Conservation (phyloP, 257 asterid genomes). For the Fraxinus anomala region DNA sequence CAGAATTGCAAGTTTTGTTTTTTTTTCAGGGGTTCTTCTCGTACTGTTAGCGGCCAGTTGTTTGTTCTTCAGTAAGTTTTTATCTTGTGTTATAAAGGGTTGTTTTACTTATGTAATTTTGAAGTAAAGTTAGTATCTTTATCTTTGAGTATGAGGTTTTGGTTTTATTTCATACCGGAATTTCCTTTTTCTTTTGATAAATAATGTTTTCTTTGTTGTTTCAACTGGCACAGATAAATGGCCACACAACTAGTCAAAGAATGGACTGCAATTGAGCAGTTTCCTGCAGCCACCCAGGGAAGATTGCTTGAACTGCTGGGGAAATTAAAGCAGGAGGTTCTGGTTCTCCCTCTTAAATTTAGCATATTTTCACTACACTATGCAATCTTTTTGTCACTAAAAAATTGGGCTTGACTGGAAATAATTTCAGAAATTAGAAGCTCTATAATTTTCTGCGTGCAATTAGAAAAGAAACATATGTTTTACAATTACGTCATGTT, state of each 20-base stretch:
- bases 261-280: conserved; percentile 88
- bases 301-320: conserved; percentile 80
- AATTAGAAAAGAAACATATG: neutral
- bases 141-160: neutral
- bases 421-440: neutral
- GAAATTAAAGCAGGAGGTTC: conserved; percentile 78
- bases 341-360: conserved; percentile 12
- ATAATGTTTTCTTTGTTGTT: neutral
- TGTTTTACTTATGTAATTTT: neutral
- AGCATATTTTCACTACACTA: conserved; percentile 7
- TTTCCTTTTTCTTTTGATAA: conserved; percentile 3
- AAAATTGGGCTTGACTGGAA: neutral
- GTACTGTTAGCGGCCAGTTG: neutral
- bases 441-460: neutral
- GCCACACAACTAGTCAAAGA: conserved; percentile 75
- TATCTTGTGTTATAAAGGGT: neutral
- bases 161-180: neutral
- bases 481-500: neutral
- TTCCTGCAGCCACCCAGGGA: conserved; percentile 89
- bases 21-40: neutral
- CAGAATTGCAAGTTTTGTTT: neutral
- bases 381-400: neutral
- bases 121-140: neutral
- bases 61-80: neutral
- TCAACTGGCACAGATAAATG: conserved; percentile 48